phyloP scores from a whole-genome alignment of 148 eudicot genomes.

The Chenopodium suecicum region DNA sequence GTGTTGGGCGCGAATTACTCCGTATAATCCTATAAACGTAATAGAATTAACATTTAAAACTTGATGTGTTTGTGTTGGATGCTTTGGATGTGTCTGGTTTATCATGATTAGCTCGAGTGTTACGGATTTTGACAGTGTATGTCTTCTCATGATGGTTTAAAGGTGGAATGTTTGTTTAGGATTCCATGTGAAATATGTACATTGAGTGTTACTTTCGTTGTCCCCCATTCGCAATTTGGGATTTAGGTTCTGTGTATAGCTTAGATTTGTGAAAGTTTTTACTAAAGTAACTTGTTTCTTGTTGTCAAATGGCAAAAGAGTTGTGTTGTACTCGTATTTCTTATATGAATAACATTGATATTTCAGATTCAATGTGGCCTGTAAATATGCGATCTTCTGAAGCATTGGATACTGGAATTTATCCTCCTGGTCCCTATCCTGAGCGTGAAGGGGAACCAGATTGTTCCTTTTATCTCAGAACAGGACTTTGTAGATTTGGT shows the following conservation, averaged over 20 bases:
- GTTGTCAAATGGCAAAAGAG: not conserved
- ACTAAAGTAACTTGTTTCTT: not conserved
- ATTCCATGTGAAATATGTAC: not conserved
- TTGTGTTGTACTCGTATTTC: not conserved
- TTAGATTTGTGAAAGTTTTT: not conserved
- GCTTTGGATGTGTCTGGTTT: not conserved
- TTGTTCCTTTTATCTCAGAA: constrained; percentile 92
- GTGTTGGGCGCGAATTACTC: not conserved
- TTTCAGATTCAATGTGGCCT: constrained; percentile 75
- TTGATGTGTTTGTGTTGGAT: not conserved
- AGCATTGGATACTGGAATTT: constrained; percentile 67
- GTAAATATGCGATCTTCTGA: constrained; percentile 62
- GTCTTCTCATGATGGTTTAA: not conserved
- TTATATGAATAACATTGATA: constrained; percentile 8
- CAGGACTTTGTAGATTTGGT: constrained; percentile 96
- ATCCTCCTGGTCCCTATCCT: constrained; percentile 78
- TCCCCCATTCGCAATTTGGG: not conserved
- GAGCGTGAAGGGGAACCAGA: constrained; percentile 95
- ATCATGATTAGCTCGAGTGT: not conserved
- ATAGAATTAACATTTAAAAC: not conserved
- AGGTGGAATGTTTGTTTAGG: not conserved
- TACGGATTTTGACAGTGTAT: not conserved
- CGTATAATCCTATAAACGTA: not conserved
- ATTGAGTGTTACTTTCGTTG: not conserved
- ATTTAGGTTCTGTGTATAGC: not conserved